These are phyloP conservation scores for Anastatica hierochuntica DNA, from an alignment of 345 rosid species.

Conservation along the genomic window DNA sequence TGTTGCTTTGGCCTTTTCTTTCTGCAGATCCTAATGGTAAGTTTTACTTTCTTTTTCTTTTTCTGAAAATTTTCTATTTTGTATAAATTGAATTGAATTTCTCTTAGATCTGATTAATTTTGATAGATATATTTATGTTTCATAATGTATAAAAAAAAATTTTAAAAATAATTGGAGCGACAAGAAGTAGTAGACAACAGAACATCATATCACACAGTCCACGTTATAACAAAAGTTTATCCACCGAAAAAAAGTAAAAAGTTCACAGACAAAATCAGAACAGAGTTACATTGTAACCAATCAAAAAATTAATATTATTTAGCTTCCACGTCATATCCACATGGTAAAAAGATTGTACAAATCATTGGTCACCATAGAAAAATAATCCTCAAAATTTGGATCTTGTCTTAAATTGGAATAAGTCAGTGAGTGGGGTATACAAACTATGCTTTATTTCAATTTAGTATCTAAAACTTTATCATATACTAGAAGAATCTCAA, in stretches of 20 bases:
- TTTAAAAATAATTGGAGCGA: constrained; percentile 9
- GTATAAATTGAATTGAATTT: not conserved
- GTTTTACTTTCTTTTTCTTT: constrained; percentile 12
- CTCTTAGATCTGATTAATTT: not conserved
- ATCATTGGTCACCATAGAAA: constrained; percentile 26
- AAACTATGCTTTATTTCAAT: constrained; percentile 3
- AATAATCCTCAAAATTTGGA: constrained; percentile 15
- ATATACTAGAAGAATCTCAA: not conserved
- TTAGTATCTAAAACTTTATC: not conserved
- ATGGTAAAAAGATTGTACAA: constrained; percentile 6
- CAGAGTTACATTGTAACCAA: constrained; percentile 11
- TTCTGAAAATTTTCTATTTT: not conserved
- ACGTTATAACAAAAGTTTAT: constrained; percentile 1
- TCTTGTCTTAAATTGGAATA: constrained; percentile 15
- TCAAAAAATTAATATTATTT: not conserved
- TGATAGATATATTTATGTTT: no score
- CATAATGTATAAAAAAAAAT: no score
- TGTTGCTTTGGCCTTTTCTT: not conserved
- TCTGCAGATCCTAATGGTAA: constrained; percentile 90
- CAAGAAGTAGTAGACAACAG: constrained; percentile 16
- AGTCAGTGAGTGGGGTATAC: constrained; percentile 14
- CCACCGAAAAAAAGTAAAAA: constrained; percentile 3
- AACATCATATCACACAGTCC: constrained; percentile 13
- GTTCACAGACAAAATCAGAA: constrained; percentile 21
- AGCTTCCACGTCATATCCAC: constrained; percentile 16